phyloP scores from a whole-genome alignment of 176 grass and related monocot species.

The Thinopyrum elongatum region DNA sequence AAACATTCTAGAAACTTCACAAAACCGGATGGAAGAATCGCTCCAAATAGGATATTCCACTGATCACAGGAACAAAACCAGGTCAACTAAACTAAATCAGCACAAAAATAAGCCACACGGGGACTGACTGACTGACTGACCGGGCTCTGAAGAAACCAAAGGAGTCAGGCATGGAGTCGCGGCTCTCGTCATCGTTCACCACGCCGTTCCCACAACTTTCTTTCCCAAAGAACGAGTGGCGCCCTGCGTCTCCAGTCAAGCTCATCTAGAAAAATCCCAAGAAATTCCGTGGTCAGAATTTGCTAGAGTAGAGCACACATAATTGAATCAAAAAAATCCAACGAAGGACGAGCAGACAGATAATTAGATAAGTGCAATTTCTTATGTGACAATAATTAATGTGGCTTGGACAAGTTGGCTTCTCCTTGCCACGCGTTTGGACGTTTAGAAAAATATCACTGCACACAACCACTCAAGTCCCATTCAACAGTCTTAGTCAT shows the following conservation, averaged over 20 bases:
- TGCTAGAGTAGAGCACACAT: neutral
- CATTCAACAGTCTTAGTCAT: no score
- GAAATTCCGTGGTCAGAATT: neutral
- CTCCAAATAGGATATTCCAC: no score
- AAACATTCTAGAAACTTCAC: no score
- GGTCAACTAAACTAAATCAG: neutral
- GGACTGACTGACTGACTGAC: no score
- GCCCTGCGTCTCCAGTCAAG: neutral
- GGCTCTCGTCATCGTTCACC: neutral
- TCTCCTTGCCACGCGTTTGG: neutral
- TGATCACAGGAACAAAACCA: no score
- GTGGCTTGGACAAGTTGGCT: neutral
- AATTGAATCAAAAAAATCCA: no score
- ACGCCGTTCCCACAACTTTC: no score
- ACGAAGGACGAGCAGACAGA: neutral
- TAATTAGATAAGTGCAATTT: neutral
- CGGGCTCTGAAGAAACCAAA: neutral
- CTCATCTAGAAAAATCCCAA: neutral
- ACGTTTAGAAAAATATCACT: neutral
- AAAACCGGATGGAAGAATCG: no score
- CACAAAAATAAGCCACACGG: neutral
- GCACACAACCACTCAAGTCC: neutral
- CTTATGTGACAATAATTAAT: neutral
- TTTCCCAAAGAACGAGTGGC: no score
- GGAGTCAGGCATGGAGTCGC: neutral